Evolutionary conservation across 2,329 filamentous ascomycete genomes (phyloP), one percentile per base, ranked within the genome.

Genomic region (Ceratocystis huliohia): DNA sequence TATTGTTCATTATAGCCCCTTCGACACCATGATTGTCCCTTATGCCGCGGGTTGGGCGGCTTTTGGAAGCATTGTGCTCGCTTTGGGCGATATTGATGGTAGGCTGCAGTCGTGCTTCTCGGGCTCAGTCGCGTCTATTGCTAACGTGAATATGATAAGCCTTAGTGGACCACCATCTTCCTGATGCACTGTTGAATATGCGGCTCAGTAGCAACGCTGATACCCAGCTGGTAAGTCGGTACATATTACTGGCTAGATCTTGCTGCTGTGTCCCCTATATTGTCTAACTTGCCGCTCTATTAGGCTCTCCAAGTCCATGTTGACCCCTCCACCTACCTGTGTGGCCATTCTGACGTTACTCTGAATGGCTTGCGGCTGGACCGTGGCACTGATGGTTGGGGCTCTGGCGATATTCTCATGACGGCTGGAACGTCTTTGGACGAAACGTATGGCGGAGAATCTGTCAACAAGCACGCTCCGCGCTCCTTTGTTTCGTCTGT

Each of bases 171-270:
- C 50, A 44, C 48, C 13, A 4, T 41, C 30, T 65, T 5, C 64
- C 70, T 20, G 50, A 65, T 66, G 68, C 67, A 61, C 66, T 69
- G 61, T 63, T 69, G 57, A 65, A 69, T 28, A 63, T 65, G 30
- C 69, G 63, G 17, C 30, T 66, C 6, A 66, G 66, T 50, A 65
- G 57, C 25, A 68, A 68, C 50, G 57, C 63, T 37, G 65, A 33
- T 20, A 69, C 56, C 2, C 59, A 63, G 5, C 67, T 65, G 61
- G 65, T 56, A 64, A 59, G 67, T 59, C 48, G 10, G 41, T 64
- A 22, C 67, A 64, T n/a, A 63, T 41, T n/a, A 65, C 28, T 5
- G 66, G 4, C 33, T 22, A 33, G 53, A 28, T 46, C 30, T 20
- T 44, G 1, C 3, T 13, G 3, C 17, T 20, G 15, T 63, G 41